phyloP scores from a whole-genome alignment of 2,329 filamentous ascomycete species.

The Beauveria sp. region DNA sequence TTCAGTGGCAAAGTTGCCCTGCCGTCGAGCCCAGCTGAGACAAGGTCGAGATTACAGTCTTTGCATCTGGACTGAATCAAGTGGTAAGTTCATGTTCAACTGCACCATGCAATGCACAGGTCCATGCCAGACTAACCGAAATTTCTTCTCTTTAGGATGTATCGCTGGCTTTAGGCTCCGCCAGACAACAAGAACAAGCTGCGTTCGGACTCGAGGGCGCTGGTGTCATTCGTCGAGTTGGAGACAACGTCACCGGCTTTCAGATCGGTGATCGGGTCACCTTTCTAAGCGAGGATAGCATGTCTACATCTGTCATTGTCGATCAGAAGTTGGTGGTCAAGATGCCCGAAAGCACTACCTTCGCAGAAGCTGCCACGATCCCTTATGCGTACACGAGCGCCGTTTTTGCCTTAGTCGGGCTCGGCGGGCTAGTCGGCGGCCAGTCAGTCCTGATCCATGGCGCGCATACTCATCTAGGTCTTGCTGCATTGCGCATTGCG shows the following conservation, averaged over 20 bases:
- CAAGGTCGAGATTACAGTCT: neutral
- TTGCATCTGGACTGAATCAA: neutral
- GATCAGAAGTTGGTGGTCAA: neutral
- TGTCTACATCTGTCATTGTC: neutral
- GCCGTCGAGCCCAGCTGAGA: neutral
- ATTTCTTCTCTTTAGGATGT: neutral
- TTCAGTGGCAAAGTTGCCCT: neutral
- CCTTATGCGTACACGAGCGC: neutral
- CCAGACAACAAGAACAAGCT: neutral
- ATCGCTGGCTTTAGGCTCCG: neutral
- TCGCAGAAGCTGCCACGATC: neutral
- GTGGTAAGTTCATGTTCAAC: neutral
- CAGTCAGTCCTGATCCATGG: neutral
- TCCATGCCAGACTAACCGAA: neutral
- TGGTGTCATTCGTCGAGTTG: neutral
- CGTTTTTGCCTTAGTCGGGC: neutral
- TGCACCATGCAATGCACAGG: neutral
- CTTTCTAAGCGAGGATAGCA: neutral
- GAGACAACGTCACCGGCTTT: neutral
- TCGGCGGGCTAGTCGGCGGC: neutral
- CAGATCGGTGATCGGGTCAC: neutral
- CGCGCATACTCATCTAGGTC: neutral
- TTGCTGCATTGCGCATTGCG: neutral
- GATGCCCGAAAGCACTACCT: neutral
- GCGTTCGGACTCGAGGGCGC: neutral